Evolutionary conservation across 345 rosid genomes (phyloP).

Genomic region (Eucalyptus decipiens): DNA sequence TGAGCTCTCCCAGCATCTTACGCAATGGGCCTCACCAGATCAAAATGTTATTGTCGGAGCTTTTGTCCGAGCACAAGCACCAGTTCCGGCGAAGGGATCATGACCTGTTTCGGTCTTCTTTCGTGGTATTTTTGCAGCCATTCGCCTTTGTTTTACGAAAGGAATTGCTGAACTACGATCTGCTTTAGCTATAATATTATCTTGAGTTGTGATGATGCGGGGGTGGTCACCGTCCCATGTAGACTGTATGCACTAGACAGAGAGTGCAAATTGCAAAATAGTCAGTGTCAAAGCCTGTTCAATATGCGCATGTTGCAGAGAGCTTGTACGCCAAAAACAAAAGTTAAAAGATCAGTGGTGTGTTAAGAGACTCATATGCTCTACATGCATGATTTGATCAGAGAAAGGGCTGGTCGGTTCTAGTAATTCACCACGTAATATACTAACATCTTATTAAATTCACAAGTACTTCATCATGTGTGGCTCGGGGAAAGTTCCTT

Average conservation of each 20-base stretch:
- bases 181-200: not conserved
- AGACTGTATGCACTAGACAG: not conserved
- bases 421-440: not conserved
- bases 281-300: not conserved
- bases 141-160: not conserved
- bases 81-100: not conserved
- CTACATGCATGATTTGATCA: not conserved
- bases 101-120: not conserved
- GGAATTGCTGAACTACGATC: not conserved
- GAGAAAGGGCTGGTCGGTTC: not conserved
- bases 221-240: not conserved
- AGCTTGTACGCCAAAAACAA: not conserved
- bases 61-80: not conserved
- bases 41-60: not conserved
- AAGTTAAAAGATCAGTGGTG: not conserved
- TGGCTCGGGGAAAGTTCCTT: not conserved
- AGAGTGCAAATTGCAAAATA: not conserved
- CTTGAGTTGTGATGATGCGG: not conserved
- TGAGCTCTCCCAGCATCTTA: not conserved
- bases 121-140: not conserved
- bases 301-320: not conserved
- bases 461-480: not conserved
- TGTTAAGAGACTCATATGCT: not conserved
- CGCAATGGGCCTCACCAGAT: not conserved
- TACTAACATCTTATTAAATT: not conserved